Percentiles rank a stretch among this genome's conserved stretches.
Conservation (phyloP, 306 rosid species). For the Mucuna pruriens region DNA sequence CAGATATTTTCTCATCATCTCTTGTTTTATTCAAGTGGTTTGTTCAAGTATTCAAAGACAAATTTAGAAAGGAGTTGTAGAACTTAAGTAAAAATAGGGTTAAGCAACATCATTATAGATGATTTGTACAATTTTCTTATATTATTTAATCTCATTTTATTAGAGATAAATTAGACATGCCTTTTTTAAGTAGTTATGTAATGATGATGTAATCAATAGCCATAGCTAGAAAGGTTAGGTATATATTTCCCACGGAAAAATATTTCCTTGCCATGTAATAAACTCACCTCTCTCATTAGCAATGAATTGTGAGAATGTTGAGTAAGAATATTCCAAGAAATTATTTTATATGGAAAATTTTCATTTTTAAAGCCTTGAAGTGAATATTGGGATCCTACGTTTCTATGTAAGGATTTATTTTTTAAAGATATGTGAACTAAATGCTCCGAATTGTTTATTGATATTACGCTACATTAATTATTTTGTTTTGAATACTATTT, state of each 20-base stretch:
- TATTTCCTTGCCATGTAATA: background rate
- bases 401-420: background rate
- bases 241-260: background rate
- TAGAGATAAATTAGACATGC: no score
- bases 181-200: no score
- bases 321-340: background rate
- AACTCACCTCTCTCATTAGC: background rate
- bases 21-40: no score
- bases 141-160: no score
- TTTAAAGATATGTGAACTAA: background rate
- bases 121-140: no score
- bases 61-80: no score
- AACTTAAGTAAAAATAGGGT: no score
- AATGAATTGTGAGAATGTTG: background rate
- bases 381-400: background rate
- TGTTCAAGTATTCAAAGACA: no score
- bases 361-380: background rate
- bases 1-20: no score
- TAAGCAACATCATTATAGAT: no score
- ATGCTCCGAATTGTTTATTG: background rate
- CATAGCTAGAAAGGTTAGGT: background rate
- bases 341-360: no score
- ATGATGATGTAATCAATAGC: background rate
- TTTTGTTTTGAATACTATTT: background rate
- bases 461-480: background rate